phyloP scores from a whole-genome alignment of 1,284 basidiomycete genomes.

The Vanrija sp. region DNA sequence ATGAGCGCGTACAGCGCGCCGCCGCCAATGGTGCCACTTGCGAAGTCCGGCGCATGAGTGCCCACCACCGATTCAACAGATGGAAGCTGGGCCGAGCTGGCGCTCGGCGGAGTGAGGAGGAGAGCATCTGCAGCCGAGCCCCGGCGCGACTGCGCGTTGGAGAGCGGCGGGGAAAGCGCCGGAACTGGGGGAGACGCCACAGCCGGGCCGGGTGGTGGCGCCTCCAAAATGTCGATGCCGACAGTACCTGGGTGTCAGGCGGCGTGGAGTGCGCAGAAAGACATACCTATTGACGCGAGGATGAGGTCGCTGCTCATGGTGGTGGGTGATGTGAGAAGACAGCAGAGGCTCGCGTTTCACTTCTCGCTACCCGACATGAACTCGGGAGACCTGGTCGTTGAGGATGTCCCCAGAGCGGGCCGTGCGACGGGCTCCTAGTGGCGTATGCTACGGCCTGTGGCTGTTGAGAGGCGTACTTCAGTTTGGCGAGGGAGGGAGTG shows the following conservation, averaged over 20 bases:
- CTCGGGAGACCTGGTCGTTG: too few relatives aligned
- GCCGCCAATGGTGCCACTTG: slow-evolving; percentile 48
- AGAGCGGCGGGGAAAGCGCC: background rate
- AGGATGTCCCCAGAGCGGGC: too few relatives aligned
- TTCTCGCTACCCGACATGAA: too few relatives aligned
- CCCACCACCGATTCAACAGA: background rate
- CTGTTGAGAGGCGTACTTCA: too few relatives aligned
- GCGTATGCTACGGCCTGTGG: too few relatives aligned
- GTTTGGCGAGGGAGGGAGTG: too few relatives aligned
- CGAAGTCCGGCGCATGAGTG: background rate
- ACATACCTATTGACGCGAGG: slow-evolving; percentile 2
- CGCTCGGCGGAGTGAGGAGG: background rate
- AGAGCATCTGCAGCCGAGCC: too few relatives aligned
- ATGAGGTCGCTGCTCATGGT: background rate
- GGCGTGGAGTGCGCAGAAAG: too few relatives aligned
- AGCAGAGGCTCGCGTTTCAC: too few relatives aligned
- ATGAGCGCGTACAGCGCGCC: slow-evolving; percentile 38
- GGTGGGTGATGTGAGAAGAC: background rate
- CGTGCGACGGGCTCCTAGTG: too few relatives aligned
- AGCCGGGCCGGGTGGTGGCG: background rate
- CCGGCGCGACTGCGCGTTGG: too few relatives aligned
- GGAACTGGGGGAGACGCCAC: background rate
- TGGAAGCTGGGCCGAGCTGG: background rate
- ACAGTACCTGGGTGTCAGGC: slow-evolving; percentile 1
- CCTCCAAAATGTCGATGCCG: slow-evolving; percentile 4